These are phyloP conservation scores for Neotropicomus parvogracilis DNA, from an alignment of 1,284 basidiomycete genomes.

Conservation along the genomic window DNA sequence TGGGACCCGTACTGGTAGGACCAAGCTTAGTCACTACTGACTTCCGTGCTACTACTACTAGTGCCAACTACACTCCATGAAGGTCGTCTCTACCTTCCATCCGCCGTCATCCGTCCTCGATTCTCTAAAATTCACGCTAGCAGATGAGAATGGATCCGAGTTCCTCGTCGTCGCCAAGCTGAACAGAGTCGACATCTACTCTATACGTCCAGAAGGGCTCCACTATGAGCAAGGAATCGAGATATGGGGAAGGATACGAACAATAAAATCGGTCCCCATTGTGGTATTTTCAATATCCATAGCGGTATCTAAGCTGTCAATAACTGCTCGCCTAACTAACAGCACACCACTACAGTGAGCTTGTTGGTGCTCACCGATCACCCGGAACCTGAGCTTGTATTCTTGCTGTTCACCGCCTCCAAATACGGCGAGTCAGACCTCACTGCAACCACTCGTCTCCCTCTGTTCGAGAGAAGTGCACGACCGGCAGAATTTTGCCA, in stretches of 20 bases:
- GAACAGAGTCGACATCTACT: slow-evolving; percentile 62
- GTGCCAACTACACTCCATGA: slow-evolving; percentile 53
- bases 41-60: no score
- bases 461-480: slow-evolving; percentile 52
- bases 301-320: slow-evolving; percentile 1
- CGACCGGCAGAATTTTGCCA: slow-evolving; percentile 66
- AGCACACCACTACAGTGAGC: slow-evolving; percentile 48
- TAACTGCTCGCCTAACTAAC: slow-evolving; percentile 10
- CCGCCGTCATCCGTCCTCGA: slow-evolving; percentile 58
- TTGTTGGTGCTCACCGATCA: slow-evolving; percentile 66
- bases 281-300: slow-evolving; percentile 37
- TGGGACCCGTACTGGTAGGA: no score
- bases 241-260: slow-evolving; percentile 62
- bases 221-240: slow-evolving; percentile 53
- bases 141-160: slow-evolving; percentile 45
- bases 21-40: no score
- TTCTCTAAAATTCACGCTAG: slow-evolving; percentile 59
- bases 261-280: slow-evolving; percentile 51
- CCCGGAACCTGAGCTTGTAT: slow-evolving; percentile 65
- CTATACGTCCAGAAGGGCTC: slow-evolving; percentile 55
- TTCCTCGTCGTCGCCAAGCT: slow-evolving; percentile 66
- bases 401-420: slow-evolving; percentile 49
- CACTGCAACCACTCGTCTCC: slow-evolving; percentile 39
- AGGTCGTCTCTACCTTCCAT: slow-evolving; percentile 67
- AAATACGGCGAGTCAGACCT: slow-evolving; percentile 39